Base-by-base conservation (phyloP, 371 early-diverging fungal species). In the Amoeboaphelidium protococcarum region DNA sequence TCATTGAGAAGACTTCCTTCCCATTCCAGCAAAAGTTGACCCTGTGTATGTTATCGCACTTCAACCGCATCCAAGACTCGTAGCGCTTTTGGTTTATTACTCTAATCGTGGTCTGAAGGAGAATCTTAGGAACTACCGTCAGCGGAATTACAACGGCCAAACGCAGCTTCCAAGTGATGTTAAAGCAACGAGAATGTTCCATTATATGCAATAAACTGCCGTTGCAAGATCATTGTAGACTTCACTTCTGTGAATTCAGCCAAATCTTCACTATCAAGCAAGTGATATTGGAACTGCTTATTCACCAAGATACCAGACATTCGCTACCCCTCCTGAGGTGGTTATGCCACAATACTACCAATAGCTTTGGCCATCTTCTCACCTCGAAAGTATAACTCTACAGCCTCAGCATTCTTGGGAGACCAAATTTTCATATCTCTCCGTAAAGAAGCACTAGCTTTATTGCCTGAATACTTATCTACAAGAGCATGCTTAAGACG, bases 311-410 rank as follows among this genome's bases (percentile, higher is more conserved):
- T 62, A 25, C 90, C 96, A 13, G 68, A 63, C 6, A 88, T 54
- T 21, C 73, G 54, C n/a, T 69, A 66, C 25, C 69, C 67, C 52
- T 69, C 69, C 10, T 66, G 67, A 1, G 79, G 80, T 45, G 70
- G 63, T 21, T 68, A 62, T 2, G 64, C 67, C 13, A 90, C 89
- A 47, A 91, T 62, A 23, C 61, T 58, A 23, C 95, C 95, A 46
- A 91, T 82, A 1, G 76, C 74, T 74, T 75, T 77, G 25, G 92
- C 91, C 60, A 80, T 70, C 61, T 89, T 91, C 57, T 95, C 96
- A 49, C 91, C 94, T 45, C 78, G 65, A 58, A 98, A 95, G 57
- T 80, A 74, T 47, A 99, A 67, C 50, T 74, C 76, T 25, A 95
- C 83, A 0, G 83, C 71, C 56, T 96, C 94, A 45, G 85, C 84